Conservation (phyloP, 2,329 filamentous ascomycete genomes). For the Paraphoma sp. region DNA sequence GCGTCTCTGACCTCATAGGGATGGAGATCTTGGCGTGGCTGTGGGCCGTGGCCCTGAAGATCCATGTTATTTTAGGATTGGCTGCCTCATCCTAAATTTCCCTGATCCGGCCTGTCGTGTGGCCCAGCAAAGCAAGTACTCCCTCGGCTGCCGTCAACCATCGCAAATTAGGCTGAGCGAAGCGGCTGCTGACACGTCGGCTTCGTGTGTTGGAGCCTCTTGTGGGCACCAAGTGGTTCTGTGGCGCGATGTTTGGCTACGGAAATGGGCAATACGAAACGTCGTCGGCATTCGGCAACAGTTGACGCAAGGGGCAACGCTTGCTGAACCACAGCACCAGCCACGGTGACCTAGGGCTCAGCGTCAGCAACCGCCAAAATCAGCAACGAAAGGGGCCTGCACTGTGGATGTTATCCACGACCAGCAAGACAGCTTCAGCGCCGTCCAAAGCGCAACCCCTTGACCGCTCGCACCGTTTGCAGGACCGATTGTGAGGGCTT, state of each 20-base stretch:
- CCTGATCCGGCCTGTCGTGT: slow-evolving; percentile 8
- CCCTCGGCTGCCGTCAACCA: not conserved
- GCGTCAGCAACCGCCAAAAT: too few species aligned
- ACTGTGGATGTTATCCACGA: too few species aligned
- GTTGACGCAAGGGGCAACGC: not conserved
- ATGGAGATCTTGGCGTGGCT: slow-evolving; percentile 18
- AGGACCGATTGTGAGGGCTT: too few species aligned
- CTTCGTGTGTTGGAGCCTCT: not conserved
- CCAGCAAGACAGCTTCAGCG: too few species aligned
- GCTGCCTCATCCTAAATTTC: not conserved
- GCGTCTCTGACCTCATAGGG: slow-evolving; percentile 23
- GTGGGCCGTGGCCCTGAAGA: slow-evolving; percentile 10
- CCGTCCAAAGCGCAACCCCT: too few species aligned
- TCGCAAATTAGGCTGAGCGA: not conserved
- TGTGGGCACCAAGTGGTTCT: not conserved
- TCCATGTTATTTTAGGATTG: slow-evolving; percentile 17
- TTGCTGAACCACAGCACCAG: not conserved
- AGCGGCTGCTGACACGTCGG: slow-evolving; percentile 5
- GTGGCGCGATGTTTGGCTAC: not conserved
- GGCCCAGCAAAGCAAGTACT: slow-evolving; percentile 1
- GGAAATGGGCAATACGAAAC: not conserved
- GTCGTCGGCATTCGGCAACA: not conserved
- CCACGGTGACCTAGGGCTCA: not conserved
- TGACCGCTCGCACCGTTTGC: too few species aligned
- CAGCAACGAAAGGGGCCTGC: too few species aligned